Conservation (phyloP, 2,329 filamentous ascomycete genomes). For the Neopestalotiopsis clavispora region DNA sequence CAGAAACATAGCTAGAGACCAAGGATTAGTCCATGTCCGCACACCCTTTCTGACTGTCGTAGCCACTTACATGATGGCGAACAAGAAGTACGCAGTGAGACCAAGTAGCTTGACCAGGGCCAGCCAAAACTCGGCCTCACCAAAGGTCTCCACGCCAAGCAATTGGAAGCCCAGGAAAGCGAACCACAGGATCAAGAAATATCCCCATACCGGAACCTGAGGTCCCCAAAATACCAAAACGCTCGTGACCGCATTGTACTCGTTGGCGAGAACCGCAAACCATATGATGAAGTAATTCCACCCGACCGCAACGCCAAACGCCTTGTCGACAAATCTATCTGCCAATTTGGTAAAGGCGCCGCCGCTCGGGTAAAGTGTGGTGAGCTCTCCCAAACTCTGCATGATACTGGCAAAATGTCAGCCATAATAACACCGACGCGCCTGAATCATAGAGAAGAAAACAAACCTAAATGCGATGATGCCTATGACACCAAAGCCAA, state of each 20-base stretch:
- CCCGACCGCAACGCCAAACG: conserved; percentile 70
- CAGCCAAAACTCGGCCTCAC: conserved; percentile 82
- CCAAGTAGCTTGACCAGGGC: conserved; percentile 74
- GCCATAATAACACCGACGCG: not conserved
- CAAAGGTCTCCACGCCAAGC: conserved; percentile 74
- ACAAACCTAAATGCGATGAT: conserved; percentile 59
- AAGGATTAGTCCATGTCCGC: not conserved
- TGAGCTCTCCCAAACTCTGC: conserved; percentile 77
- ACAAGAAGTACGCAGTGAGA: conserved; percentile 74
- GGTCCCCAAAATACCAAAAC: conserved; percentile 71
- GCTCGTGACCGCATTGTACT: conserved; percentile 72
- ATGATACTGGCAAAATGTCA: conserved; percentile 59
- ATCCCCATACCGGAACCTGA: conserved; percentile 66
- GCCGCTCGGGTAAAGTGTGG: conserved; percentile 73
- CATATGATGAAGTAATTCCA: conserved; percentile 77
- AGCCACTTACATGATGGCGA: conserved; percentile 63
- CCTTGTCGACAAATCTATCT: conserved; percentile 73
- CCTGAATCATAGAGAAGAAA: not conserved
- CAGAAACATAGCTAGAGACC: conserved; percentile 62
- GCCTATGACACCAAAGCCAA: conserved; percentile 75
- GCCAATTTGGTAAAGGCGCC: conserved; percentile 75
- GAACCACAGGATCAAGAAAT: conserved; percentile 73
- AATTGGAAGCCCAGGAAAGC: conserved; percentile 70
- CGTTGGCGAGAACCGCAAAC: conserved; percentile 69
- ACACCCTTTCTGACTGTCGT: not conserved